Percentiles rank a stretch among this genome's conserved stretches.
These are phyloP conservation scores for Thozetella sp. DNA, from an alignment of 495 filamentous ascomycete species.

Conservation along the genomic window DNA sequence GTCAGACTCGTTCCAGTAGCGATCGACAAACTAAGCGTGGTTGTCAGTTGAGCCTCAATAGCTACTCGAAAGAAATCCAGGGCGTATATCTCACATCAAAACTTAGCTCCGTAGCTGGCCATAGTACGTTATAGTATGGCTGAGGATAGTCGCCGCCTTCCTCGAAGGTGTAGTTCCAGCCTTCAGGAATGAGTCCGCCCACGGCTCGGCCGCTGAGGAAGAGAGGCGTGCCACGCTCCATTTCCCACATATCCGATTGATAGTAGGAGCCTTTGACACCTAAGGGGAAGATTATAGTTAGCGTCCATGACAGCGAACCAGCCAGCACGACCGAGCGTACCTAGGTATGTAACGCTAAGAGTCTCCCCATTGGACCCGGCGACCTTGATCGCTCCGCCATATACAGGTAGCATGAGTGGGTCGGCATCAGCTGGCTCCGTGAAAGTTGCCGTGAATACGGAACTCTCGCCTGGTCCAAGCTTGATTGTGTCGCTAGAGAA, in stretches of 20 bases:
- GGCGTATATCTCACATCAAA: background rate
- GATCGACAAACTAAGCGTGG: conserved; percentile 1
- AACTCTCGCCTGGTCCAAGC: background rate
- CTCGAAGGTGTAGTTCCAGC: background rate
- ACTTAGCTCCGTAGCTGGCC: background rate
- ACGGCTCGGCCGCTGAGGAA: background rate
- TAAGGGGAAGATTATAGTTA: background rate
- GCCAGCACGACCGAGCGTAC: too few species aligned
- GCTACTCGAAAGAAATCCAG: background rate
- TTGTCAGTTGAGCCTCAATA: background rate
- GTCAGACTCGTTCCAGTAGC: background rate
- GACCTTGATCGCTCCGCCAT: background rate
- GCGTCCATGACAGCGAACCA: too few species aligned
- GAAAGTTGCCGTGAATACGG: background rate
- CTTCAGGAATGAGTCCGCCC: background rate
- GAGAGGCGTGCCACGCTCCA: background rate
- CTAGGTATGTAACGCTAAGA: background rate
- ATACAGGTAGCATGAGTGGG: background rate
- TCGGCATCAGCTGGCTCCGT: background rate
- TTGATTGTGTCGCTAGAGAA: background rate
- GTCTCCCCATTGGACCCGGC: background rate
- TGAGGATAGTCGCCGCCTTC: background rate
- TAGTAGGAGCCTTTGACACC: background rate
- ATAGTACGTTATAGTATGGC: background rate
- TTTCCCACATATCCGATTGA: background rate